Evolutionary conservation across 208 protist genomes (phyloP).

Genomic region (Giardia muris): DNA sequence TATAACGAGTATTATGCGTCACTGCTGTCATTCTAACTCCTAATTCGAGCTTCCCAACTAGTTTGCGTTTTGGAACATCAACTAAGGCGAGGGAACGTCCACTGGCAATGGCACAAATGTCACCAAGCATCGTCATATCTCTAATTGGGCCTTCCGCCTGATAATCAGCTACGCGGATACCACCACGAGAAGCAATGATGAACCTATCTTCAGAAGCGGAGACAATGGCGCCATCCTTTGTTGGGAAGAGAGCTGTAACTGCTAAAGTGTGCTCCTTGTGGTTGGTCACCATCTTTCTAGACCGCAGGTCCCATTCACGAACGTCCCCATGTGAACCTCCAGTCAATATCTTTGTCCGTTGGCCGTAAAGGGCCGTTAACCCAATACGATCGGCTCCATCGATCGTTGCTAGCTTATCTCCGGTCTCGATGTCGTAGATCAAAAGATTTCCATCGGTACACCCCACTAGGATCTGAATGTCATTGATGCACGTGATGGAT

Average conservation of each 20-base stretch:
- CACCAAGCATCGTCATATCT: background rate
- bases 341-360: background rate
- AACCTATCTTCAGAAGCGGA: background rate
- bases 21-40: background rate
- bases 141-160: background rate
- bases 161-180: background rate
- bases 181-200: background rate
- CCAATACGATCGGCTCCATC: background rate
- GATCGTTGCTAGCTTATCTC: background rate
- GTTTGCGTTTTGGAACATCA: background rate
- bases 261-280: background rate
- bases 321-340: background rate
- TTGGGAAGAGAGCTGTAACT: background rate
- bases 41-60: background rate
- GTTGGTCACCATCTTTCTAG: background rate
- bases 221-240: background rate
- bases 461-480: background rate
- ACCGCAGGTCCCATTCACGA: background rate
- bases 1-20: background rate
- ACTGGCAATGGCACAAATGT: background rate
- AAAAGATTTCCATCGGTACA: conserved; percentile 18
- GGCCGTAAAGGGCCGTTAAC: background rate
- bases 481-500: background rate
- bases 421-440: conserved; percentile 25
- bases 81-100: background rate